Conservation (phyloP, 257 asterid genomes). For the Przewalskia tangutica region DNA sequence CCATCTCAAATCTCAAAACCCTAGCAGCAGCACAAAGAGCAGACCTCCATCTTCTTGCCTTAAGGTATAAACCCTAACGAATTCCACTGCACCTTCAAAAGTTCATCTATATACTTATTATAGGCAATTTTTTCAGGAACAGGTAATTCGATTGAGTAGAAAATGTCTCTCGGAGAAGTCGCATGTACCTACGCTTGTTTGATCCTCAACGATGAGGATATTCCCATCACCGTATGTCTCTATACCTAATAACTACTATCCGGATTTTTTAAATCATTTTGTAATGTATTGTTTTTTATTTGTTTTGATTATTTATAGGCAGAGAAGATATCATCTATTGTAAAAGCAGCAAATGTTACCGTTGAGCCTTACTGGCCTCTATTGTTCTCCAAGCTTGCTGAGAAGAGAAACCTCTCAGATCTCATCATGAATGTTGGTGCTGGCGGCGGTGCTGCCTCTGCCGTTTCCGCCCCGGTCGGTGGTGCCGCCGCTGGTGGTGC, state of each 20-base stretch:
- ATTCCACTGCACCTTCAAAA: background rate
- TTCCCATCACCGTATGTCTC: conserved; percentile 39
- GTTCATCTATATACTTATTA: background rate
- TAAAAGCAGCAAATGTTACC: conserved; percentile 49
- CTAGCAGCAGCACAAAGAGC: background rate
- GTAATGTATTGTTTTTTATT: background rate
- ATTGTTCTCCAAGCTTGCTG: conserved; percentile 56
- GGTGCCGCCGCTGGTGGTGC: conserved; percentile 35
- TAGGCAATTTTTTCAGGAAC: background rate
- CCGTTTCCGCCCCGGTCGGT: conserved; percentile 34
- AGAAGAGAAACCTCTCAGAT: conserved; percentile 56
- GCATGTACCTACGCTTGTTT: conserved; percentile 58
- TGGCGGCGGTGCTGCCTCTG: conserved; percentile 57
- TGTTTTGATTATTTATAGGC: conserved; percentile 23
- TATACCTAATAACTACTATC: background rate
- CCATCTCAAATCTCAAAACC: background rate
- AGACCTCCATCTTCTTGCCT: background rate
- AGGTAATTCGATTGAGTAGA: background rate
- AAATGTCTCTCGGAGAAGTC: conserved; percentile 46
- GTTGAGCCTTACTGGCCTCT: conserved; percentile 76
- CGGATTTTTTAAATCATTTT: background rate
- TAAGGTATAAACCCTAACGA: background rate
- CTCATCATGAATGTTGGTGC: conserved; percentile 52
- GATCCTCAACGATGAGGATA: conserved; percentile 68
- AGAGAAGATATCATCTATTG: conserved; percentile 45